Conservation (phyloP, 441 rosid genomes). For the Cnidoscolus chayamansa region DNA sequence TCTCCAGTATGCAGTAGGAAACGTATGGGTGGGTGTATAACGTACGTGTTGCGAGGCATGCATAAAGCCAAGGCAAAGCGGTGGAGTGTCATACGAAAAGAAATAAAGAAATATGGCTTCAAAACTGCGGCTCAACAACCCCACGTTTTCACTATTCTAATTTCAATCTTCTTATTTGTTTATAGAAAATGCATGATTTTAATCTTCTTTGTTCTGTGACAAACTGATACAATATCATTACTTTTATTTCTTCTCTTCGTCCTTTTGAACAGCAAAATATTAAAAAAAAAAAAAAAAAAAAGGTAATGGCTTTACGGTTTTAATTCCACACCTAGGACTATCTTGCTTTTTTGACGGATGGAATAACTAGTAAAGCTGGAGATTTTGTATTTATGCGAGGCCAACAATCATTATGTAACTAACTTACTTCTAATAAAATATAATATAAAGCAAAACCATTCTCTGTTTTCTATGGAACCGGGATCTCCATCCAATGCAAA, state of each 20-base stretch:
- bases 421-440: background rate
- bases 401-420: slow-evolving; percentile 24
- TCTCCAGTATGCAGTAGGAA: background rate
- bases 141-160: background rate
- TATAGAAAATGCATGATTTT: too few relatives aligned
- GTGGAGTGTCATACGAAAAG: background rate
- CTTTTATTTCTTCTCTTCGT: too few relatives aligned
- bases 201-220: too few relatives aligned
- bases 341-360: background rate
- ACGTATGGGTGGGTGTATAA: slow-evolving; percentile 1
- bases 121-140: slow-evolving; percentile 15
- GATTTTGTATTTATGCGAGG: slow-evolving; percentile 10
- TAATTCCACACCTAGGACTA: slow-evolving; percentile 16
- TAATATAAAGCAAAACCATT: background rate
- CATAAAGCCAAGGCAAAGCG: background rate
- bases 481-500: too few relatives aligned
- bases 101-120: background rate
- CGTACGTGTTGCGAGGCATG: background rate
- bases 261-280: too few relatives aligned
- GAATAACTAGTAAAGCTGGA: slow-evolving; percentile 16
- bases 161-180: background rate
- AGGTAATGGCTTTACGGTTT: background rate
- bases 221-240: too few relatives aligned
- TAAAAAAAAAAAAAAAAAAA: background rate
- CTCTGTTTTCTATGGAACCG: too few relatives aligned